Evolutionary conservation across 306 rosid genomes (phyloP).

Genomic region (Trichosanthes truncata): DNA sequence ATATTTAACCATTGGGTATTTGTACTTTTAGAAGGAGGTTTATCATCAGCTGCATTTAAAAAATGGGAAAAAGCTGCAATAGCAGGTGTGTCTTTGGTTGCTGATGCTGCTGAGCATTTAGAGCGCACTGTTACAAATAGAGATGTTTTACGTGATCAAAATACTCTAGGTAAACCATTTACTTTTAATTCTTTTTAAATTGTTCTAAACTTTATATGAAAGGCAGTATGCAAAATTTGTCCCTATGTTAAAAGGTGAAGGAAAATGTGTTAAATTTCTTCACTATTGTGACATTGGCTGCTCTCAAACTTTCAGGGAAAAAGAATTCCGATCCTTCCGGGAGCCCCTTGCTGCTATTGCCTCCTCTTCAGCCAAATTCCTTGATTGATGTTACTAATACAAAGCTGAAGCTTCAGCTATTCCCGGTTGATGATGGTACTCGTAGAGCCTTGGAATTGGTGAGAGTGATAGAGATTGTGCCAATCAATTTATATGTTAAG

Average conservation of each 20-base stretch:
- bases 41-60: conserved; percentile 70
- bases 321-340: conserved; percentile 34
- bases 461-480: conserved; percentile 19
- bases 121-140: conserved; percentile 59
- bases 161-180: conserved; percentile 33
- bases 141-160: conserved; percentile 49
- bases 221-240: neutral
- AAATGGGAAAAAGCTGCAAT: conserved; percentile 99
- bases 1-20: neutral
- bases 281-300: neutral
- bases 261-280: conserved; percentile 15
- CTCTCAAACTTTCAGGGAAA: conserved; percentile 36
- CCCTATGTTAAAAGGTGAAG: neutral
- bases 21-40: conserved; percentile 29
- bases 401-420: conserved; percentile 87
- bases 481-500: neutral
- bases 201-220: neutral
- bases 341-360: conserved; percentile 29
- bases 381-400: conserved; percentile 37
- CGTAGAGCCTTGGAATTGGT: conserved; percentile 92
- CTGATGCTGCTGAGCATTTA: conserved; percentile 98
- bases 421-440: conserved; percentile 85
- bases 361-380: conserved; percentile 43
- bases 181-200: neutral
- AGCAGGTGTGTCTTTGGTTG: conserved; percentile 97